Conservation (phyloP, 176 grass and related monocot genomes). For the Eremochloa ophiuroides region DNA sequence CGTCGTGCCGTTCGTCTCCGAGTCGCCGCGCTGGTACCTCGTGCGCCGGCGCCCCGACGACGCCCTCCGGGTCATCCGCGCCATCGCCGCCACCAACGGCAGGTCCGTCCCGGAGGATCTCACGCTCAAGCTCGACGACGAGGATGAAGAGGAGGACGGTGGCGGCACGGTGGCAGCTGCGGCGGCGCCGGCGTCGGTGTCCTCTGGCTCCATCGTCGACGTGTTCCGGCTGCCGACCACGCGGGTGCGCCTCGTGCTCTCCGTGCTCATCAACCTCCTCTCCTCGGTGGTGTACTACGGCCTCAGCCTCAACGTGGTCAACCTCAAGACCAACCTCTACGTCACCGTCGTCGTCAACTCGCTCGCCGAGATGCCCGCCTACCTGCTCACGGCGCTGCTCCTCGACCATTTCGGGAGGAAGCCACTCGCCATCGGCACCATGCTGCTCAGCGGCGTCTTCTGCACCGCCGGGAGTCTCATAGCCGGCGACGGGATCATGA, state of each 20-base stretch:
- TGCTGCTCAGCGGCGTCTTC: constrained; percentile 64
- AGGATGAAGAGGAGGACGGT: constrained; percentile 35
- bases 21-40: constrained; percentile 88
- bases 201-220: constrained; percentile 60
- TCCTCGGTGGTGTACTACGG: constrained; percentile 72
- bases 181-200: background rate
- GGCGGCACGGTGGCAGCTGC: background rate
- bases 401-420: constrained; percentile 54
- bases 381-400: constrained; percentile 49
- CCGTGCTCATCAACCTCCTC: constrained; percentile 56
- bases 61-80: constrained; percentile 46
- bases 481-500: constrained; percentile 12
- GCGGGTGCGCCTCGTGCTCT: constrained; percentile 46
- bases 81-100: constrained; percentile 50
- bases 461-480: constrained; percentile 51
- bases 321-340: constrained; percentile 87
- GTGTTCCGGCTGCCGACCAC: constrained; percentile 57
- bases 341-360: constrained; percentile 60
- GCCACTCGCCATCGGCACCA: constrained; percentile 52
- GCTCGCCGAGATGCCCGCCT: constrained; percentile 69
- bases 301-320: constrained; percentile 87
- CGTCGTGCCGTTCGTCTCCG: constrained; percentile 63
- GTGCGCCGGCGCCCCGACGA: constrained; percentile 49
- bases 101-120: constrained; percentile 35
- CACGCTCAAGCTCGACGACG: constrained; percentile 53